Conservation (phyloP, 192 early-diverging fungal species). For the Linderina pennispora region DNA sequence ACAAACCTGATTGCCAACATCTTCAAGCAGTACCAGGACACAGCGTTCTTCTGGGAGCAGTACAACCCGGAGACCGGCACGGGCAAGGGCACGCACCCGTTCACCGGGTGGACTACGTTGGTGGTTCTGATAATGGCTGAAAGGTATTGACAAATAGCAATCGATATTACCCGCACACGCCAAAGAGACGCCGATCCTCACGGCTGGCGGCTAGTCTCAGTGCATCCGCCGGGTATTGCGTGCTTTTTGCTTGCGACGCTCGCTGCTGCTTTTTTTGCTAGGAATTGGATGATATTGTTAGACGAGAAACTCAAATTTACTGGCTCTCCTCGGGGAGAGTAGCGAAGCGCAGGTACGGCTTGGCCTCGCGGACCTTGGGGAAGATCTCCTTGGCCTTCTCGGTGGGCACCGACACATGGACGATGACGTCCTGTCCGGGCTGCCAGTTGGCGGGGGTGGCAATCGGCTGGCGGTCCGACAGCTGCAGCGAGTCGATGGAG, state of each 20-base stretch:
- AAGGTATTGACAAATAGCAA: too few relatives aligned
- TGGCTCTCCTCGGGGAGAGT: slow-evolving; percentile 27
- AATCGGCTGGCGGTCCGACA: slow-evolving; percentile 81
- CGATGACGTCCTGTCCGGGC: slow-evolving; percentile 81
- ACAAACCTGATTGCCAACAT: slow-evolving; percentile 71
- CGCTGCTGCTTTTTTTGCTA: too few relatives aligned
- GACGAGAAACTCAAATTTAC: too few relatives aligned
- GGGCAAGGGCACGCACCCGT: slow-evolving; percentile 83
- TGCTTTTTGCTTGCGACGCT: too few relatives aligned
- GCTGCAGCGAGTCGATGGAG: slow-evolving; percentile 87
- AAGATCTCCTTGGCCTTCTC: slow-evolving; percentile 82
- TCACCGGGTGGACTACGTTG: slow-evolving; percentile 91
- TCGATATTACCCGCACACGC: too few relatives aligned
- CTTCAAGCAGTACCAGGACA: slow-evolving; percentile 63
- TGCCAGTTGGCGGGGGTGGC: slow-evolving; percentile 96
- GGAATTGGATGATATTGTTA: too few relatives aligned
- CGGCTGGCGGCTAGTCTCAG: too few relatives aligned
- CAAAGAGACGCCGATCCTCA: too few relatives aligned
- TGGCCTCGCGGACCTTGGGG: slow-evolving; percentile 71
- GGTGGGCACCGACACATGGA: slow-evolving; percentile 76
- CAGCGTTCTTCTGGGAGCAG: slow-evolving; percentile 91
- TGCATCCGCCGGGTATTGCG: too few relatives aligned
- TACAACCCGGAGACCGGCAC: slow-evolving; percentile 70
- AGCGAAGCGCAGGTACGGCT: slow-evolving; percentile 78
- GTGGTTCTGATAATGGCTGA: slow-evolving; percentile 83